Base-by-base conservation (phyloP, 176 grass and related monocot genomes). In the Chrysopogon serrulatus region DNA sequence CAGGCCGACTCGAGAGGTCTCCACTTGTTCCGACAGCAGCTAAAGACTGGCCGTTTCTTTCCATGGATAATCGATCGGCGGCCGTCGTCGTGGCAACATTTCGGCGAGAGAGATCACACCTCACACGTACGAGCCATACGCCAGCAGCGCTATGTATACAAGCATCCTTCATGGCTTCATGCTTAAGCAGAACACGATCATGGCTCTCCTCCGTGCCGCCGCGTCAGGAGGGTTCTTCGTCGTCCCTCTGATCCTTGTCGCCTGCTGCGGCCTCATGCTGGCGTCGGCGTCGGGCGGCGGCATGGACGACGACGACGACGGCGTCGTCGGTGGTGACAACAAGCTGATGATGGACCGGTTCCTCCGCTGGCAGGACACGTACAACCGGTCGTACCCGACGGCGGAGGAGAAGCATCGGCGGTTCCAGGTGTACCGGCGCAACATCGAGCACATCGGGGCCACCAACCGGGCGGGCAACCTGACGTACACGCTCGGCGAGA, bases 401-500 rank as follows among this genome's bases (percentile, higher is more conserved):
- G 31, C 10, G 0, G 79, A 72, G 14, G 85, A 90, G 82, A 65
- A 54, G 72, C 32, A 16, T 62, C 85, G 54, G 12, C 88, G 85
- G 30, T 93, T 93, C 67, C 16, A 83, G 33, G 83, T 93, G 47
- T 90, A 90, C 73, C 86, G 71, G 4, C 13, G n/a, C 6, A 94
- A 94, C 53, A 75, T 86, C 1, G 82, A 70, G 34, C 26, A 72
- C 86, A 86, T 90, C 53, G 88, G 86, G 4, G 75, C 65, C 34
- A 79, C 67, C 19, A 94, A 91, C 73, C 17, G 36, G 27, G 54
- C 16, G 6, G 48, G 49, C 13, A 23, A 33, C 70, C 82, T 81
- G 5, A 86, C 39, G 5, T 91, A 94, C 79, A 11, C 27, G 75
- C 86, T 94, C 10, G 79, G 48, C 21, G 83, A 90, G 60, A 94